Conservation (phyloP, 2,329 filamentous ascomycete species). For the Ascochyta koolunga region DNA sequence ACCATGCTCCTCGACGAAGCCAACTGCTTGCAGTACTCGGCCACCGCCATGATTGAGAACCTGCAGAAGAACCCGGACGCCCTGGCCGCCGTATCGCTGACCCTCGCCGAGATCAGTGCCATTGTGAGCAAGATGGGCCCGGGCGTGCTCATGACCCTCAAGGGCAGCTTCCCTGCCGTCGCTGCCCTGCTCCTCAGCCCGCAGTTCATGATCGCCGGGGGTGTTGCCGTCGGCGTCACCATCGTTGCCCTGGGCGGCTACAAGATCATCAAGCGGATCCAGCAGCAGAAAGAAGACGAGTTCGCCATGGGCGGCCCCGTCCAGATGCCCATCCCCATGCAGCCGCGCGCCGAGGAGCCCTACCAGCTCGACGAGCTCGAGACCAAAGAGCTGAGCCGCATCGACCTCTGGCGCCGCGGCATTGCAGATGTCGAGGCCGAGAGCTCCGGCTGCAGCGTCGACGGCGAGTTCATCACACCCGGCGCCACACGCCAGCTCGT, state of each 20-base stretch:
- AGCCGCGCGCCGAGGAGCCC: slow-evolving; percentile 29
- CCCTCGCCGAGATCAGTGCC: slow-evolving; percentile 87
- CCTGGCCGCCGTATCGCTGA: slow-evolving; percentile 90
- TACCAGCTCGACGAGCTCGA: slow-evolving; percentile 62
- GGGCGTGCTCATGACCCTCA: slow-evolving; percentile 74
- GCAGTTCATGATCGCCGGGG: slow-evolving; percentile 91
- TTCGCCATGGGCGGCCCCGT: slow-evolving; percentile 19
- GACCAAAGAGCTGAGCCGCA: slow-evolving; percentile 61
- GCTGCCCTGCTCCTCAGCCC: slow-evolving; percentile 87
- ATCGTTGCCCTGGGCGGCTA: slow-evolving; percentile 95
- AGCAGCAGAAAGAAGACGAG: slow-evolving; percentile 51
- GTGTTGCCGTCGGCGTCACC: slow-evolving; percentile 89
- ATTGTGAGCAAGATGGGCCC: slow-evolving; percentile 85
- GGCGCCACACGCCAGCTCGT: slow-evolving; percentile 56
- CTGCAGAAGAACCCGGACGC: slow-evolving; percentile 85
- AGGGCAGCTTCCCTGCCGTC: slow-evolving; percentile 81
- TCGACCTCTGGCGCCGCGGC: slow-evolving; percentile 68
- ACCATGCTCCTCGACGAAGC: slow-evolving; percentile 83
- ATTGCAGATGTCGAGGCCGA: slow-evolving; percentile 63
- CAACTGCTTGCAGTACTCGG: slow-evolving; percentile 85
- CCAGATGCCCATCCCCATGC: slow-evolving; percentile 24
- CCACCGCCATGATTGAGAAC: slow-evolving; percentile 79
- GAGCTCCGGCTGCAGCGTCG: slow-evolving; percentile 65
- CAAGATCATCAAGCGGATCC: slow-evolving; percentile 93
- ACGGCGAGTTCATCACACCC: slow-evolving; percentile 70